A percentile compares a stretch with the other conserved stretches of the same genome.
phyloP scores from a whole-genome alignment of 1,284 basidiomycete species.

The Leucoagaricus sp. region DNA sequence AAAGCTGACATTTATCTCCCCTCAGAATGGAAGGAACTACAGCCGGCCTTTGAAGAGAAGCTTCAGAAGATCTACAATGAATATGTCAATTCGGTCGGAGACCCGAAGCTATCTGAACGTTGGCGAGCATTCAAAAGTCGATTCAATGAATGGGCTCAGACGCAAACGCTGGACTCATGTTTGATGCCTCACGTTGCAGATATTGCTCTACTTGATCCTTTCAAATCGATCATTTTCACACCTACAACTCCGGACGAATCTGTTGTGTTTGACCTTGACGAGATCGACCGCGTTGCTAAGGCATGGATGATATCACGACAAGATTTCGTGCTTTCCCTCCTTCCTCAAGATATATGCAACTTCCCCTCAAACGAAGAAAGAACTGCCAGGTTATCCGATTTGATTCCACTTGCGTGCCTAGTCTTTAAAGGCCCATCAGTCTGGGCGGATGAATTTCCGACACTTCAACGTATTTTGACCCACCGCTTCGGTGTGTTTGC shows the following conservation, averaged over 20 bases:
- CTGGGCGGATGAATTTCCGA: no score
- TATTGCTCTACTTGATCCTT: conserved; percentile 4
- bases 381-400: no score
- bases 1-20: neutral
- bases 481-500: no score
- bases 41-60: neutral
- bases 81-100: no score
- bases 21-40: conserved; percentile 3
- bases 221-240: conserved; percentile 3
- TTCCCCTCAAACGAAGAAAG: neutral
- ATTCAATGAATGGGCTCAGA: neutral
- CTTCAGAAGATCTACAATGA: neutral
- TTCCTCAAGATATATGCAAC: neutral
- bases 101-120: neutral
- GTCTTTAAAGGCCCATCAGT: neutral
- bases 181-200: neutral
- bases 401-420: neutral
- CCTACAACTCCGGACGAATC: neutral
- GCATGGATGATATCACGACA: neutral
- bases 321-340: neutral
- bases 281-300: neutral
- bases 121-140: neutral
- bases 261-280: neutral
- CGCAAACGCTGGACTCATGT: neutral
- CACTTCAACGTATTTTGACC: no score